phyloP scores from a whole-genome alignment of 2,329 filamentous ascomycete genomes.

The Colletotrichum sp. region DNA sequence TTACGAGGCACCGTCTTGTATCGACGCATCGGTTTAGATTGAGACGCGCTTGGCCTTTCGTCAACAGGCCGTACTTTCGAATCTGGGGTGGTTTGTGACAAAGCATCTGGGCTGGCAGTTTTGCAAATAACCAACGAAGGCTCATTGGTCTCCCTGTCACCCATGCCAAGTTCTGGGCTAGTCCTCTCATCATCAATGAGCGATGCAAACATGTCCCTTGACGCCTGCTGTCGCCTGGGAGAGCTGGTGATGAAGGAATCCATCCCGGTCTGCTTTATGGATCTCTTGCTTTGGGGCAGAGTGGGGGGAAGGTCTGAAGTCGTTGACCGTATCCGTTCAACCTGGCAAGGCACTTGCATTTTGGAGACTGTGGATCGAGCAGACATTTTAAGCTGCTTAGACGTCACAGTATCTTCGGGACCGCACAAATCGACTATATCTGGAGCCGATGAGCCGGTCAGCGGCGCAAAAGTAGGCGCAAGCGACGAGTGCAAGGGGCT shows the following conservation, averaged over 20 bases:
- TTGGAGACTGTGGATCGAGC: not conserved
- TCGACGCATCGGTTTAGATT: not conserved
- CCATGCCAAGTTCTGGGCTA: not conserved
- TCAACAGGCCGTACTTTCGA: not conserved
- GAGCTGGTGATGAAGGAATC: constrained; percentile 5
- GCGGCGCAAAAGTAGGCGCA: constrained; percentile 29
- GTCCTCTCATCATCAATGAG: not conserved
- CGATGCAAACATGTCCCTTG: not conserved
- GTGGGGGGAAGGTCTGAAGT: not conserved
- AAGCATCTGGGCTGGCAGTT: not conserved
- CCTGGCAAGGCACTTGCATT: not conserved
- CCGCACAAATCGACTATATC: constrained; percentile 4
- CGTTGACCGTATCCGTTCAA: too few species aligned
- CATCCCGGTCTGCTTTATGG: constrained; percentile 33
- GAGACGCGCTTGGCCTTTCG: constrained; percentile 3
- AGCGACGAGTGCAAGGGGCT: constrained; percentile 43
- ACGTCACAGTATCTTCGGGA: not conserved
- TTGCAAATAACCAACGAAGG: not conserved
- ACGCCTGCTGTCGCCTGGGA: not conserved
- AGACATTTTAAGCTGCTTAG: not conserved
- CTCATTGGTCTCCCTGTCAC: not conserved
- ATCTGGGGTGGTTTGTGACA: not conserved
- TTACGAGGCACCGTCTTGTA: constrained; percentile 38
- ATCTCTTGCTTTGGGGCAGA: not conserved
- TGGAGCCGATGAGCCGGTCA: not conserved